These are phyloP conservation scores for Pseudopyrenochaeta lycopersici DNA, from an alignment of 2,329 filamentous ascomycete genomes.

Conservation along the genomic window DNA sequence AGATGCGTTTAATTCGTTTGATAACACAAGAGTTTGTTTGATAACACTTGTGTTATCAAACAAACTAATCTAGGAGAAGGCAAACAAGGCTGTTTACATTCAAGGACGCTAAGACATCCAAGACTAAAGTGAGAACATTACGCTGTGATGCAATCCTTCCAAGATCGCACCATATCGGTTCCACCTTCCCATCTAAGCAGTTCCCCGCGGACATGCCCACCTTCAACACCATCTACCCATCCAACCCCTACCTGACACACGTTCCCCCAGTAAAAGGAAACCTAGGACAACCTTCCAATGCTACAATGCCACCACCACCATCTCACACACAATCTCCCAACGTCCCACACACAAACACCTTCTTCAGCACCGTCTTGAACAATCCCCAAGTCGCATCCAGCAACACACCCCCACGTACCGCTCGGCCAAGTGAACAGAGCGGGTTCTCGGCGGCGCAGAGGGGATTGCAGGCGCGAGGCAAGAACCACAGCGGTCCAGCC, in stretches of 20 bases:
- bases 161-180: constrained; percentile 1
- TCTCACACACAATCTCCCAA: neutral
- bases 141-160: too few species aligned
- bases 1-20: too few species aligned
- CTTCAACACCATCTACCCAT: constrained; percentile 4
- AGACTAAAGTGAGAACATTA: too few species aligned
- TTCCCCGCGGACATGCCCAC: constrained; percentile 27
- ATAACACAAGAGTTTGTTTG: too few species aligned
- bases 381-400: neutral
- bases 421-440: neutral
- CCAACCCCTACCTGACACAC: neutral
- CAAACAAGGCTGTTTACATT: too few species aligned
- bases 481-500: neutral
- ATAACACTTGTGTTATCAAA: too few species aligned
- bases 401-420: neutral
- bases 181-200: constrained; percentile 30
- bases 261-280: neutral
- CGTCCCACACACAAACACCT: constrained; percentile 6
- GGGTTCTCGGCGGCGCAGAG: constrained; percentile 32
- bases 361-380: constrained; percentile 15
- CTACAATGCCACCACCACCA: constrained; percentile 13
- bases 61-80: too few species aligned
- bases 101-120: too few species aligned
- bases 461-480: constrained; percentile 36
- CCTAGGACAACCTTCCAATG: neutral